Base-by-base conservation (phyloP, 306 rosid species). In the Glycine tomentella region DNA sequence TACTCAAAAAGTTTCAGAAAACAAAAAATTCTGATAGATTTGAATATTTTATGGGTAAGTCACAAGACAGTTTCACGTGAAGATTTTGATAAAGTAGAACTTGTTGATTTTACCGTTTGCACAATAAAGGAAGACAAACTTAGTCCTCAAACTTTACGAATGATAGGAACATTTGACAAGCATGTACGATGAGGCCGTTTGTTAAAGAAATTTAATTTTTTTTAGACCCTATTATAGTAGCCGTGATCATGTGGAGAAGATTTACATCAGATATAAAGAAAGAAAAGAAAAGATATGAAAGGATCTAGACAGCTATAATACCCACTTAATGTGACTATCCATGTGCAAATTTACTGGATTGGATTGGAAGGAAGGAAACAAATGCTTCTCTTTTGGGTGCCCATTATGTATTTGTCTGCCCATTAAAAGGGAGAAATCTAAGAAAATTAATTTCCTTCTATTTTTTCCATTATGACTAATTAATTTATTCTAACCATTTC, bases 281-380 rank as follows among this genome's bases (percentile, higher is more conserved):
- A 59, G 59, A 77, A 38, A 75, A 48, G 45, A 62, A 75, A 52
- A 80, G 78, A 80, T 69, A 49, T 76, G 69, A 80, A 68, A 75
- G 75, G 75, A 78, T 81, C 74, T 59, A 78, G 45, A 62, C 61
- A 75, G 76, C 84, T 82, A 79, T 73, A 77, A 48, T 66, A 51
- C 36, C 49, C 36, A 36, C 15, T 25, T 48, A 48, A 69, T 53
- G 80, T 86, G 83, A 78, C 78, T 83, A 80, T 74, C 71, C 87
- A 86, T 83, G 87, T 80, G 87, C 78, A 65, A 66, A 38, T 76
- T 72, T 64, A 72, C 58, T 69, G 72, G 72, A 62, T 46, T 79
- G 79, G 53, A 64, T 70, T 77, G 31, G 31, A 25, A 25, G 74
- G 38, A 69, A 74, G 52, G 73, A 86, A 86, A 80, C 82, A 79